Evolutionary conservation across 1,139 yeast genomes (phyloP), one percentile per base, ranked within the genome.

Genomic region (Wickerhamomyces sp.): DNA sequence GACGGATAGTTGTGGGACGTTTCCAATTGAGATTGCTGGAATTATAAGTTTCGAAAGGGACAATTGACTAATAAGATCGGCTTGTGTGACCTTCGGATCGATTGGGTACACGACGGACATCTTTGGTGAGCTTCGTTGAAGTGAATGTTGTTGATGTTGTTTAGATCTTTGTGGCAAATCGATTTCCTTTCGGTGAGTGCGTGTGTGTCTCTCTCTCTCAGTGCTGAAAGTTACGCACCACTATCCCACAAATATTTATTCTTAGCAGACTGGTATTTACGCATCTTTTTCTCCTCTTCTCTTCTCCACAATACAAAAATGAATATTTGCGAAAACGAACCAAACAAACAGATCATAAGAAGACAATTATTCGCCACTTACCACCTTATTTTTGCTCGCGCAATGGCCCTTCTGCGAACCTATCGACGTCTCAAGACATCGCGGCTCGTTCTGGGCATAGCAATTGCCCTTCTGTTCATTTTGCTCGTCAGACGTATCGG

Each of bases 11-110:
- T 91, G 98, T 0, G 97, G 95, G 4, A 88, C 83, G 53, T 89
- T 91, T 6, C 95, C 97, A 14, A 87, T 72, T 4, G 96, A 78
- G 1, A 91, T 84, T 1, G 89, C 62, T 0, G 97, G 97, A 2
- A 91, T 39, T 2, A 89, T 55, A 15, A 87, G 31, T 16, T 16
- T 28, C 4, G 31, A 22, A 12, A 9, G 13, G 10, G 21, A 15
- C 5, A 28, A 6, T 3, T 21, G 7, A 2, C 6, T 11, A 4
- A 12, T 16, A 6, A 28, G 4, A 5, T 22, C 20, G 11, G 9
- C 19, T 3, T 21, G 16, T 21, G 26, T 6, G 9, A 23, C 13
- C 14, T 23, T 23, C 25, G 9, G 21, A 12, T 22, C 18, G 16
- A 22, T 22, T 21, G 25, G 25, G 21, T 12, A 28, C 5, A 28